Conservation (phyloP, 1,139 yeast genomes). For the Suhomyces terraborum region DNA sequence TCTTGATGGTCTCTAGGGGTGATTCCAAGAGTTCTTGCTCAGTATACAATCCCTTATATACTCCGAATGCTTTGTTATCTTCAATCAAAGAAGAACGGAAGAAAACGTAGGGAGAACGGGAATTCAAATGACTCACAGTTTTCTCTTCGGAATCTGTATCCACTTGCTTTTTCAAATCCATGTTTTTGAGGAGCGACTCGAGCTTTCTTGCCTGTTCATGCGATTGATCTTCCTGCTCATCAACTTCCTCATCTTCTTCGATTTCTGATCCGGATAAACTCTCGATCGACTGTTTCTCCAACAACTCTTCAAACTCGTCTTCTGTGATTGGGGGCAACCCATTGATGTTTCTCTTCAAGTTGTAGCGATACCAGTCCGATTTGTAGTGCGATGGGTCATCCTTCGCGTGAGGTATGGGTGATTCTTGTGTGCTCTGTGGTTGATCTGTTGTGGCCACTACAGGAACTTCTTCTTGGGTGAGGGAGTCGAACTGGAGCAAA, state of each 20-base stretch:
- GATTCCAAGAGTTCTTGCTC: conserved; percentile 28
- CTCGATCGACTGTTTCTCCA: conserved; percentile 54
- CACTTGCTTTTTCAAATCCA: conserved; percentile 17
- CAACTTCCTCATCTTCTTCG: conserved; percentile 21
- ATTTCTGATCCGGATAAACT: conserved; percentile 62
- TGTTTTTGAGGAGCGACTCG: conserved; percentile 35
- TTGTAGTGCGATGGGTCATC: conserved; percentile 42
- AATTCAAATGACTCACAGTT: conserved; percentile 55
- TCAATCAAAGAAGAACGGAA: conserved; percentile 53
- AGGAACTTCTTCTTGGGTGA: conserved; percentile 32
- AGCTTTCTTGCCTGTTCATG: conserved; percentile 13
- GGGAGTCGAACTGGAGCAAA: conserved; percentile 58
- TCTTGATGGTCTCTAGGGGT: conserved; percentile 47
- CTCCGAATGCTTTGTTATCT: conserved; percentile 56
- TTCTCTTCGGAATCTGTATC: conserved; percentile 28
- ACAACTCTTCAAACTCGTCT: conserved; percentile 57
- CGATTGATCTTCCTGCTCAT: too few relatives aligned
- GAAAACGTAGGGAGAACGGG: conserved; percentile 63
- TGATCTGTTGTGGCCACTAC: neutral
- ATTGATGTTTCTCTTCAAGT: conserved; percentile 54
- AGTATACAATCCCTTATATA: conserved; percentile 67
- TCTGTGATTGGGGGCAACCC: conserved; percentile 54
- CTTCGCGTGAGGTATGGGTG: neutral
- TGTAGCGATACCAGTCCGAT: conserved; percentile 62
- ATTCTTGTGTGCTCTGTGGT: neutral